These are phyloP conservation scores for Cynara cardunculus DNA, from an alignment of 129 eudicot species.

Conservation along the genomic window DNA sequence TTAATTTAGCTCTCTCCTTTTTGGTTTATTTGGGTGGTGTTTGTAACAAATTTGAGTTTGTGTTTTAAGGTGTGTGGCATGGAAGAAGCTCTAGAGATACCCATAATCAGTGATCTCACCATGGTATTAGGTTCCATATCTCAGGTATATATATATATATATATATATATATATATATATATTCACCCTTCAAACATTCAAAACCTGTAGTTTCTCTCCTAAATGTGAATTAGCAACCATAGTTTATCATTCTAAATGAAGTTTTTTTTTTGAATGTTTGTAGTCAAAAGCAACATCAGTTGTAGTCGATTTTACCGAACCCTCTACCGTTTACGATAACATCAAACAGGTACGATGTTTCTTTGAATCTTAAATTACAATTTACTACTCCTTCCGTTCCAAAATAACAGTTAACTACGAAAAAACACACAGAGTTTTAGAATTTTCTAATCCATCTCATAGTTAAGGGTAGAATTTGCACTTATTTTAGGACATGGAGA, in stretches of 20 bases:
- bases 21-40: background rate
- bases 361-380: background rate
- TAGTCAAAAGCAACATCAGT: constrained; percentile 76
- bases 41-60: background rate
- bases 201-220: background rate
- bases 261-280: background rate
- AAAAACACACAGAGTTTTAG: background rate
- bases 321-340: constrained; percentile 83
- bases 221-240: background rate
- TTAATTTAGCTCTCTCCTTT: too few species aligned
- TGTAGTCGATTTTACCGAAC: constrained; percentile 85
- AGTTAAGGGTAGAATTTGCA: background rate
- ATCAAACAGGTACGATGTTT: constrained; percentile 69
- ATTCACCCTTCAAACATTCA: background rate
- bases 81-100: constrained; percentile 93
- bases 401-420: background rate
- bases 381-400: background rate
- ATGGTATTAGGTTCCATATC: constrained; percentile 92
- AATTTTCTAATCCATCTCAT: background rate
- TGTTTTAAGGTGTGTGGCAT: constrained; percentile 70
- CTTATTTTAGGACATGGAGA: background rate
- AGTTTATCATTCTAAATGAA: background rate
- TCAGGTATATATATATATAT: constrained; percentile 41
- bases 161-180: too few species aligned
- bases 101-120: constrained; percentile 72